phyloP scores from a whole-genome alignment of 202 grass and related monocot genomes.

The Carex sylvatica region DNA sequence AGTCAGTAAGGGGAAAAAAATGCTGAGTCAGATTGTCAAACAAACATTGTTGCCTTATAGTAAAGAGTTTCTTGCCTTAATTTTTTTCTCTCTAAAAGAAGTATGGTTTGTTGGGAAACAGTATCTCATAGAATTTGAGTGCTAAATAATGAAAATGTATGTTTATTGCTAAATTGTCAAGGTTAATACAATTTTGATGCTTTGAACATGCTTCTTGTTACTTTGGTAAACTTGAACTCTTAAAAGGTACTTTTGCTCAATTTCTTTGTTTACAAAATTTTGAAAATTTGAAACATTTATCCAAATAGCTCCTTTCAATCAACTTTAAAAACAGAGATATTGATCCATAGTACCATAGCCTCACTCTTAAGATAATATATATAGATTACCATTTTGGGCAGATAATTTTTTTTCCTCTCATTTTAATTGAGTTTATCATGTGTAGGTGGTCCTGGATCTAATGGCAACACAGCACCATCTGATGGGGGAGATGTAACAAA shows the following conservation, averaged over 20 bases:
- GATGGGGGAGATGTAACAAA: conserved; percentile 84
- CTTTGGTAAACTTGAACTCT: background rate
- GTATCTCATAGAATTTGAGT: background rate
- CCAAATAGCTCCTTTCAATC: background rate
- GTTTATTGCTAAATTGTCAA: background rate
- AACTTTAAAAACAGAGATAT: too few relatives aligned
- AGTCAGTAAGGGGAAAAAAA: background rate
- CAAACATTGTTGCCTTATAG: background rate
- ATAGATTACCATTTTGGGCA: conserved; percentile 4
- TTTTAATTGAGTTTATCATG: background rate
- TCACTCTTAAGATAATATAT: too few relatives aligned
- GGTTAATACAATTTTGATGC: background rate
- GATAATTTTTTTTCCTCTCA: background rate
- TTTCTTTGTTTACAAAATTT: background rate
- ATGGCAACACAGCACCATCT: conserved; percentile 53
- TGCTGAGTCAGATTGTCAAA: background rate
- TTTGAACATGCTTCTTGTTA: background rate
- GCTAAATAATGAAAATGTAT: background rate
- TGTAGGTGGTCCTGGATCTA: conserved; percentile 68
- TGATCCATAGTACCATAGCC: too few relatives aligned
- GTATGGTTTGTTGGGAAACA: background rate
- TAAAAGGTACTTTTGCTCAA: background rate
- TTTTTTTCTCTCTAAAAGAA: background rate
- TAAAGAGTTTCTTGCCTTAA: background rate
- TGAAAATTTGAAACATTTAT: background rate